Evolutionary conservation across 1,284 basidiomycete species (phyloP).

Genomic region (Gymnopus androsaceus): DNA sequence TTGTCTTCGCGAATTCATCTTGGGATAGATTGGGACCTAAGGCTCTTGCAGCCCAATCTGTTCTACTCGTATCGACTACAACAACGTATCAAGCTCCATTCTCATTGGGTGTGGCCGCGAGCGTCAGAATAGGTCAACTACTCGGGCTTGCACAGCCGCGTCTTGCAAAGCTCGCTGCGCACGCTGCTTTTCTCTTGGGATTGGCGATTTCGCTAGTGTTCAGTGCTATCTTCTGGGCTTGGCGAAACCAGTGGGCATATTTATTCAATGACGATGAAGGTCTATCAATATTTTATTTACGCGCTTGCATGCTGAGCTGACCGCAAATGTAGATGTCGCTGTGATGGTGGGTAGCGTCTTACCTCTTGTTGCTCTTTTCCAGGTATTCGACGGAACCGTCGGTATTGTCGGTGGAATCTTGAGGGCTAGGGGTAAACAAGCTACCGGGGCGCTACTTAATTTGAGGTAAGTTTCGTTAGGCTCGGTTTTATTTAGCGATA

Average conservation of each 20-base stretch:
- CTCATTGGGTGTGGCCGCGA: slow-evolving; percentile 77
- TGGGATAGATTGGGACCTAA: slow-evolving; percentile 51
- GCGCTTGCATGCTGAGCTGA: no score
- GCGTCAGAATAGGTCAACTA: slow-evolving; percentile 85
- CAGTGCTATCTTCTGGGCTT: slow-evolving; percentile 69
- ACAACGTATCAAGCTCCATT: slow-evolving; percentile 87
- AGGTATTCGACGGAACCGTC: slow-evolving; percentile 74
- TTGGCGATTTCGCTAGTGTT: slow-evolving; percentile 58
- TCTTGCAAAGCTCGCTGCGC: slow-evolving; percentile 68
- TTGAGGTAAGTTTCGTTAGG: slow-evolving; percentile 28
- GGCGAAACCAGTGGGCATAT: slow-evolving; percentile 76
- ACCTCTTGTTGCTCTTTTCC: slow-evolving; percentile 79
- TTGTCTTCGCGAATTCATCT: neutral
- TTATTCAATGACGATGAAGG: slow-evolving; percentile 85
- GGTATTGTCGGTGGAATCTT: slow-evolving; percentile 77
- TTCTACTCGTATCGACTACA: slow-evolving; percentile 72
- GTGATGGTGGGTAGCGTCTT: slow-evolving; percentile 70
- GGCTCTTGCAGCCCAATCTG: slow-evolving; percentile 70
- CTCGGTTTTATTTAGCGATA: neutral
- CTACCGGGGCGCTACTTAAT: slow-evolving; percentile 15
- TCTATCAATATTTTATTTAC: slow-evolving; percentile 24
- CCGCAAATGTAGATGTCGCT: slow-evolving; percentile 52
- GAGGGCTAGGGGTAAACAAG: slow-evolving; percentile 74
- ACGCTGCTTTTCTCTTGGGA: slow-evolving; percentile 63
- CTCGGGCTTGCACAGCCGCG: slow-evolving; percentile 71